A percentile compares a stretch with the other conserved stretches of the same genome.
Conservation (phyloP, 257 asterid species). For the Cordia subcordata region DNA sequence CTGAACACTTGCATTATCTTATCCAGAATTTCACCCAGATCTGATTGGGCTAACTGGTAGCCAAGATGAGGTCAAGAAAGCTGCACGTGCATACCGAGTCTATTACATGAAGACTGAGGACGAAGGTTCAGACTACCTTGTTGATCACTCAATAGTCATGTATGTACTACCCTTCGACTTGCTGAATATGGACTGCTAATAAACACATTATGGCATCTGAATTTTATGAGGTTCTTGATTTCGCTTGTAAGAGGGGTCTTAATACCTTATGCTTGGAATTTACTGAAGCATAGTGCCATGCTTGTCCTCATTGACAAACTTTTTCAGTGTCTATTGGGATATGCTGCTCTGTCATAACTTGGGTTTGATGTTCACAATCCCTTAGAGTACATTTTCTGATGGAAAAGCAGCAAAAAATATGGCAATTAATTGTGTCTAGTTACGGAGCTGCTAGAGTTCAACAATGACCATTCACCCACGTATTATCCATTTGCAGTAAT, state of each 20-base stretch:
- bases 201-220: background rate
- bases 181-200: background rate
- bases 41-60: conserved; percentile 82
- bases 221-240: background rate
- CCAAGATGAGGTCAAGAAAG: conserved; percentile 67
- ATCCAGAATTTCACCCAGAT: conserved; percentile 82
- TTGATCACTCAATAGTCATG: conserved; percentile 97
- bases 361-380: too few relatives aligned
- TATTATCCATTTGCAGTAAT: too few relatives aligned
- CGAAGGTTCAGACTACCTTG: conserved; percentile 91
- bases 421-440: too few relatives aligned
- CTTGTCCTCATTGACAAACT: too few relatives aligned
- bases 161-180: conserved; percentile 30
- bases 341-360: too few relatives aligned
- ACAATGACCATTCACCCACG: too few relatives aligned
- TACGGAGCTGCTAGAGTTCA: too few relatives aligned
- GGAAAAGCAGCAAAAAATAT: too few relatives aligned
- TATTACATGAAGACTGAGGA: conserved; percentile 96
- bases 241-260: background rate
- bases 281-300: too few relatives aligned
- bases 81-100: conserved; percentile 93
- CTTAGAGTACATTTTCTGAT: too few relatives aligned
- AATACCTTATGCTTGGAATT: too few relatives aligned
- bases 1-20: conserved; percentile 4
- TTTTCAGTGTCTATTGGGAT: too few relatives aligned